Evolutionary conservation across 2,329 filamentous ascomycete species (phyloP), one percentile per base, ranked within the genome.

Genomic region (Pseudogymnoascus sp.): DNA sequence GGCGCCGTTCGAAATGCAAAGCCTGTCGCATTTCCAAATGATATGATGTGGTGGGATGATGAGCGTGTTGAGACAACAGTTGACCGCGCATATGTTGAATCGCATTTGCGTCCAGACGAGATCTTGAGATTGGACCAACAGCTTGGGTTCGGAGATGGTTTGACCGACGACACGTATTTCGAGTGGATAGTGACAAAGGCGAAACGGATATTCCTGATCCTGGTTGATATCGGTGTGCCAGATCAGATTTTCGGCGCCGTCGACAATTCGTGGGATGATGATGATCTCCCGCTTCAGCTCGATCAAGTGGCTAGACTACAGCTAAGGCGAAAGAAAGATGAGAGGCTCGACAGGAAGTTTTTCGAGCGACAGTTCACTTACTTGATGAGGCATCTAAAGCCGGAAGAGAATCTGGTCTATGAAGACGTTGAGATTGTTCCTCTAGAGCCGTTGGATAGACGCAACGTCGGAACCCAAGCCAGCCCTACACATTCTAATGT

Each of bases 181-280:
- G 88, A 91, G 71, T 91, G 88, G 86, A 90, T 92, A 63, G 76
- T 88, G 56, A 77, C 83, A 63, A 87, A 86, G 68, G 86, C 87
- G 5, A 86, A 85, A 70, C 81, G 85, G 56, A 78, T 91, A 40
- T 92, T 91, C 70, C 77, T 92, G 56, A 85, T 90, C 40, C 77
- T 92, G 25, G 79, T 85, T 62, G 88, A 91, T 69, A 77, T 91
- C 23, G 86, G 85, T 33, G 80, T 88, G 10, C 83, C 88, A 0
- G 86, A 89, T 68, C 86, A 88, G 72, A 91, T 92, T 65, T 92
- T 92, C 70, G 83, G 83, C 44, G 79, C 90, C 61, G 84, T 91
- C 64, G 88, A 92, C 73, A 85, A 88, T 70, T 88, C 86, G 21
- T 91, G 88, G 88, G 87, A 89, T 68, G 89, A 92, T 70, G 81